These are phyloP conservation scores for Exophiala bonariae DNA, from an alignment of 2,329 filamentous ascomycete genomes.

Conservation along the genomic window DNA sequence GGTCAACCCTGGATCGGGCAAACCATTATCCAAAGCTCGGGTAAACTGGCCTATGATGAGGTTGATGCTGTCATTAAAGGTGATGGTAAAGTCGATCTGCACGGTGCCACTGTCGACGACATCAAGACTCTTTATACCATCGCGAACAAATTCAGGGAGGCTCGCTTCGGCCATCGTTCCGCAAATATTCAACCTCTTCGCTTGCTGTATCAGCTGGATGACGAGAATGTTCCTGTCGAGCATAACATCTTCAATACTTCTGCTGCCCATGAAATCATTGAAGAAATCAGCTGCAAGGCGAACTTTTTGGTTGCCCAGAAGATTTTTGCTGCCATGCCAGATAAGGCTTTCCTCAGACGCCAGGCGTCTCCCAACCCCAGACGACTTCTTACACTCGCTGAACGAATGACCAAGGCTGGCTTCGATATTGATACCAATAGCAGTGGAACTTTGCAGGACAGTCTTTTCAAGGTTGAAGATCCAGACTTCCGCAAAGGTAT, in stretches of 20 bases:
- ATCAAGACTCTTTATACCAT: conserved; percentile 78
- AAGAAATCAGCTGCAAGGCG: conserved; percentile 91
- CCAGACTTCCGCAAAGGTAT: conserved; percentile 89
- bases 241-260: conserved; percentile 94
- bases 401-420: conserved; percentile 88
- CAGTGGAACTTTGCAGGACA: conserved; percentile 90
- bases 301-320: conserved; percentile 88
- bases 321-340: conserved; percentile 73
- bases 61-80: conserved; percentile 79
- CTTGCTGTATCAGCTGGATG: conserved; percentile 88
- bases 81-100: conserved; percentile 60
- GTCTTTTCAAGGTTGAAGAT: conserved; percentile 90
- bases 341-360: conserved; percentile 88
- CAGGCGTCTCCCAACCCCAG: conserved; percentile 83
- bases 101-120: conserved; percentile 69
- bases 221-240: conserved; percentile 96
- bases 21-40: conserved; percentile 86
- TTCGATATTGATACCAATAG: conserved; percentile 86
- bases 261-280: conserved; percentile 84
- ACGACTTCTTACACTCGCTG: conserved; percentile 84
- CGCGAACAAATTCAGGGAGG: conserved; percentile 86
- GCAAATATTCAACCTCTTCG: conserved; percentile 82
- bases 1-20: conserved; percentile 93
- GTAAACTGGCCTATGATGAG: conserved; percentile 80
- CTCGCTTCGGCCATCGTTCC: conserved; percentile 76